These are phyloP conservation scores for Russula sp. DNA, from an alignment of 768 basidiomycete species.

Conservation along the genomic window DNA sequence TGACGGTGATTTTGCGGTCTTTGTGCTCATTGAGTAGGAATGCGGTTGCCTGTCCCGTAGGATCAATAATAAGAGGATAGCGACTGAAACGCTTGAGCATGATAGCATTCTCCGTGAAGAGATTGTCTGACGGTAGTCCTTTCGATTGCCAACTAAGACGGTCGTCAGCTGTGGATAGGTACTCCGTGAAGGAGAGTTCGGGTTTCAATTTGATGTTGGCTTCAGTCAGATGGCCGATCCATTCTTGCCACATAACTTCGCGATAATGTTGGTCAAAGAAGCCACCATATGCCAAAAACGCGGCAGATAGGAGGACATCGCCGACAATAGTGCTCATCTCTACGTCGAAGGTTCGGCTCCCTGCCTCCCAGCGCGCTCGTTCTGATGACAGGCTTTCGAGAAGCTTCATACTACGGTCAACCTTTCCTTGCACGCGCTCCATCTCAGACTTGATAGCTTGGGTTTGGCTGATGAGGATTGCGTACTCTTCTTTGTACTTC, in stretches of 20 bases:
- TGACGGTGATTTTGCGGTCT: conserved; percentile 95
- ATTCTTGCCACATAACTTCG: conserved; percentile 94
- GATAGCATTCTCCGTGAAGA: conserved; percentile 98
- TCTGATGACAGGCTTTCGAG: conserved; percentile 94
- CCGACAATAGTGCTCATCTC: conserved; percentile 99
- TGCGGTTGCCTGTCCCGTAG: conserved; percentile 92
- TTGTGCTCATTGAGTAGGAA: conserved; percentile 94
- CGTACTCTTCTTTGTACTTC: conserved; percentile 95
- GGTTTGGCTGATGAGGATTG: conserved; percentile 90
- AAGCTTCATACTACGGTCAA: conserved; percentile 93
- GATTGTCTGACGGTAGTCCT: conserved; percentile 88
- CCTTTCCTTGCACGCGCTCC: conserved; percentile 95
- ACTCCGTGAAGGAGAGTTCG: conserved; percentile 90
- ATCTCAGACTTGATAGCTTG: conserved; percentile 97
- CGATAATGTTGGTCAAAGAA: conserved; percentile 99
- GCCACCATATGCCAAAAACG: conserved; percentile 93
- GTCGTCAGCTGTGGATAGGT: conserved; percentile 94
- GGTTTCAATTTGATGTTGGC: conserved; percentile 88
- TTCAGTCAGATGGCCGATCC: conserved; percentile 82
- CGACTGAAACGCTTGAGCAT: conserved; percentile 98
- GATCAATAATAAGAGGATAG: conserved; percentile 96
- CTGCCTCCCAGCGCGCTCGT: conserved; percentile 86
- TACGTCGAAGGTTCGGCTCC: conserved; percentile 90
- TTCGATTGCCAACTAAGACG: conserved; percentile 94
- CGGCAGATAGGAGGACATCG: conserved; percentile 91